Percentiles rank a stretch among this genome's conserved stretches.
Evolutionary conservation across 2,329 filamentous ascomycete species (phyloP).

Genomic region (Blastomyces emzantsi): DNA sequence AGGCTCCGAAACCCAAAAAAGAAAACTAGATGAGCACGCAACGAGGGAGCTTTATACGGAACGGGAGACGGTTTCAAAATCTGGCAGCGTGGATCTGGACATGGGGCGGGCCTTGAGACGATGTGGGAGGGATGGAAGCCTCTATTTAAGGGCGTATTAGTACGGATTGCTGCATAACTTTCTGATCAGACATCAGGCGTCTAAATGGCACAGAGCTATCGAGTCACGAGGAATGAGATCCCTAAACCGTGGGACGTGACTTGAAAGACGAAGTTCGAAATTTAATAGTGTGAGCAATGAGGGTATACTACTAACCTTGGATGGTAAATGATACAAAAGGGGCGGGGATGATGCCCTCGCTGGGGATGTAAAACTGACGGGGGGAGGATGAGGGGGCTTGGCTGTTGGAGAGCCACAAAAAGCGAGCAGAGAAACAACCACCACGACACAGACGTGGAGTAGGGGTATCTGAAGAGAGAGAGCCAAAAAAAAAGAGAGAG

Average conservation of each 20-base stretch:
- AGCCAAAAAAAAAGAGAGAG: not conserved
- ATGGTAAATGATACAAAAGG: not conserved
- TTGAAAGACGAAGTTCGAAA: not conserved
- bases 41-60: not conserved
- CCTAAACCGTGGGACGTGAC: not conserved
- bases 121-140: not conserved
- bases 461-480: constrained; percentile 6
- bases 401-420: not conserved
- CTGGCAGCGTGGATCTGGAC: not conserved
- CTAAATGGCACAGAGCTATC: not conserved
- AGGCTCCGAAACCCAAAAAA: not conserved
- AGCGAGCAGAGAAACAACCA: not conserved
- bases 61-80: not conserved
- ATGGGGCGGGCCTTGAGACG: not conserved
- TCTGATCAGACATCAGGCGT: not conserved
- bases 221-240: not conserved
- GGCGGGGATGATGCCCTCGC: not conserved
- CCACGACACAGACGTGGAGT: constrained; percentile 9
- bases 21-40: not conserved
- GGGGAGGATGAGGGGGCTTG: not conserved
- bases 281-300: not conserved
- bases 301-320: not conserved
- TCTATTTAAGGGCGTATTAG: not conserved
- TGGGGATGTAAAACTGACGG: not conserved
- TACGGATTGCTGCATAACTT: not conserved